A percentile compares a stretch with the other conserved stretches of the same genome.
These are phyloP conservation scores for Pseudogymnoascus sp. DNA, from an alignment of 2,329 filamentous ascomycete species.

Conservation along the genomic window DNA sequence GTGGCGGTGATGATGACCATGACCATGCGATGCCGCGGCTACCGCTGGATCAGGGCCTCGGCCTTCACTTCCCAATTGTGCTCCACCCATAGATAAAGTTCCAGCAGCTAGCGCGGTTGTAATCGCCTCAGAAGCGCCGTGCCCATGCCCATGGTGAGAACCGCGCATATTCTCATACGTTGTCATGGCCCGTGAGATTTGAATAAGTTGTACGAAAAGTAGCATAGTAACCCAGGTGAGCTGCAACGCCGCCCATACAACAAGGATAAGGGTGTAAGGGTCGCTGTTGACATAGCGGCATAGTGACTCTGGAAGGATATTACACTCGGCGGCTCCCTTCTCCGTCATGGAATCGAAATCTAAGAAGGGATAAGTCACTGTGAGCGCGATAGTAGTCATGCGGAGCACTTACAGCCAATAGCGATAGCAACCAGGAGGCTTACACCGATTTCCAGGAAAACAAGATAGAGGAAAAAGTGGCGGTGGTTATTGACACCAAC, in stretches of 20 bases:
- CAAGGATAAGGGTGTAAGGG: constrained; percentile 73
- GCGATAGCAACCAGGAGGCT: constrained; percentile 63
- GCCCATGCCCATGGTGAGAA: constrained; percentile 52
- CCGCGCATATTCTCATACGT: constrained; percentile 96
- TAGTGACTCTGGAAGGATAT: constrained; percentile 64
- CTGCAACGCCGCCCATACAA: constrained; percentile 74
- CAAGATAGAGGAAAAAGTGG: constrained; percentile 87
- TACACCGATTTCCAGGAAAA: constrained; percentile 70
- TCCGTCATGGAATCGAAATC: constrained; percentile 56
- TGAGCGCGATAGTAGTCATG: constrained; percentile 22
- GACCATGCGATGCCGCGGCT: constrained; percentile 36
- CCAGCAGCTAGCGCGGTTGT: constrained; percentile 71
- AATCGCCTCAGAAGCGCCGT: constrained; percentile 50
- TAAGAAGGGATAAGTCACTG: constrained; percentile 26
- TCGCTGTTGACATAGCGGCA: constrained; percentile 76
- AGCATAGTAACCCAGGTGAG: constrained; percentile 97
- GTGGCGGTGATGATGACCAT: constrained; percentile 40
- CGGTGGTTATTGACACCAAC: constrained; percentile 92
- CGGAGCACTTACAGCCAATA: constrained; percentile 57
- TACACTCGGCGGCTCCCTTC: constrained; percentile 54
- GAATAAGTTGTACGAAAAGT: constrained; percentile 84
- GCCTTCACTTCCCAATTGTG: constrained; percentile 61
- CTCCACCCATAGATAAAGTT: constrained; percentile 55
- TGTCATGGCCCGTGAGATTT: constrained; percentile 86
- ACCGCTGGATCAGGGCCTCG: constrained; percentile 54